Evolutionary conservation across 306 rosid species (phyloP), one percentile per base, ranked within the genome.

Genomic region (Calophaca sinica): DNA sequence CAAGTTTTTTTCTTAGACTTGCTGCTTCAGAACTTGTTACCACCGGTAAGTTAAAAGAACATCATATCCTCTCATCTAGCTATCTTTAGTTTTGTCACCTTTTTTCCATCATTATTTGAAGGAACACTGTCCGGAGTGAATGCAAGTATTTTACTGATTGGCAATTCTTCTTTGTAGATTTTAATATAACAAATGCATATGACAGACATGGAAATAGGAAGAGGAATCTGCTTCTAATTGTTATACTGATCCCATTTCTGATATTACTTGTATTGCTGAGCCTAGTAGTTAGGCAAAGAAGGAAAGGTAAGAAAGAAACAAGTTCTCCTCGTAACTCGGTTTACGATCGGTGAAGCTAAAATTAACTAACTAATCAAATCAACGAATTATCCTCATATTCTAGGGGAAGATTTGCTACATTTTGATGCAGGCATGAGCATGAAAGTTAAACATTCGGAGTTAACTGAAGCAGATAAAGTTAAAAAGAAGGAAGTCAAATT

Each of bases 341-440:
- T 35, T 7, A 5, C 5, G 33, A 46, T 1, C 45, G 20, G 2
- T 15, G 5, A 28, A 51, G 9, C 13, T n/a, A 9, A 7, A 28
- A 9, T 26, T 51, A 13, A 0, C 11, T 29, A 26, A 72, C 29
- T 8, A 3, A 50, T 7, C 5, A 1, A 20, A 45, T 35, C 2
- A 2, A n/a, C 52, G n/a, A n/a, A 54, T 20, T 9, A 12, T 57
- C 8, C 29, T 63, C 68, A 65, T 7, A 38, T 44, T 45, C 3
- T 15, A 65, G 87, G 80, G 49, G 84, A 76, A 12, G 80, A 84
- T 67, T 72, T 84, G 73, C 58, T 76, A 12, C 65, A 9, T 5
- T 84, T 84, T 59, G 70, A 84, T 11, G 41, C 62, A 49, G 74
- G 72, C 48, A 55, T 49, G 81, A 75, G 75, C 79, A 58, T 52